phyloP scores from a whole-genome alignment of 1,284 basidiomycete species.

The Calocybe gambosa region DNA sequence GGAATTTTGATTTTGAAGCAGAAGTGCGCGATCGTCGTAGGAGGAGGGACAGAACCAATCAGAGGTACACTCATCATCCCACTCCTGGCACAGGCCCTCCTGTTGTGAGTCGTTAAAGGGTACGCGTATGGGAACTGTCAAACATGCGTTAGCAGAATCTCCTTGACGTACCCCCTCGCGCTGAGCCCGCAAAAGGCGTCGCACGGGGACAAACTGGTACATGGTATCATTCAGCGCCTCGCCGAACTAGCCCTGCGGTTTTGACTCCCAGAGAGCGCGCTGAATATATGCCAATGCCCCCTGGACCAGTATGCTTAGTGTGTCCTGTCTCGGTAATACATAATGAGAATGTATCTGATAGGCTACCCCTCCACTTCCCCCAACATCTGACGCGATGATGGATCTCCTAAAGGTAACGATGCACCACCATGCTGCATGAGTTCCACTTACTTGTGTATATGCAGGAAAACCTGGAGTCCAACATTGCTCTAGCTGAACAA shows the following conservation, averaged over 20 bases:
- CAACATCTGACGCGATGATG: constrained; percentile 50
- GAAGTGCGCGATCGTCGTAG: too few relatives aligned
- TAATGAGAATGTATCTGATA: constrained; percentile 18
- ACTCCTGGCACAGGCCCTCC: too few relatives aligned
- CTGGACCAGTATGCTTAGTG: constrained; percentile 29
- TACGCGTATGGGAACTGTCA: too few relatives aligned
- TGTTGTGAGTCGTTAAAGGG: too few relatives aligned
- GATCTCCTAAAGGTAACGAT: constrained; percentile 53
- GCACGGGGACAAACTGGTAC: constrained; percentile 6
- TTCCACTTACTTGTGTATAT: not conserved
- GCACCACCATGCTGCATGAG: not conserved
- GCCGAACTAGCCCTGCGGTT: not conserved
- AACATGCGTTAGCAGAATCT: too few relatives aligned
- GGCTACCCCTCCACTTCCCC: constrained; percentile 54
- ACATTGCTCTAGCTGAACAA: constrained; percentile 67
- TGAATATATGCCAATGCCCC: constrained; percentile 33
- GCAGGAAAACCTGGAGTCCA: constrained; percentile 71
- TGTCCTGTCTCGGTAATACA: not conserved
- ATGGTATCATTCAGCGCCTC: constrained; percentile 21
- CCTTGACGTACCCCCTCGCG: constrained; percentile 5
- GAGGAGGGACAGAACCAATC: too few relatives aligned
- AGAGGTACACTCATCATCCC: too few relatives aligned
- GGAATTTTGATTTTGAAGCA: too few relatives aligned
- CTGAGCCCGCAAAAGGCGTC: constrained; percentile 20
- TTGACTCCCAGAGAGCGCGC: constrained; percentile 6